Percentiles rank a stretch among this genome's conserved stretches.
Conservation (phyloP, 2,329 filamentous ascomycete species). For the Pestalotiopsis sp. region DNA sequence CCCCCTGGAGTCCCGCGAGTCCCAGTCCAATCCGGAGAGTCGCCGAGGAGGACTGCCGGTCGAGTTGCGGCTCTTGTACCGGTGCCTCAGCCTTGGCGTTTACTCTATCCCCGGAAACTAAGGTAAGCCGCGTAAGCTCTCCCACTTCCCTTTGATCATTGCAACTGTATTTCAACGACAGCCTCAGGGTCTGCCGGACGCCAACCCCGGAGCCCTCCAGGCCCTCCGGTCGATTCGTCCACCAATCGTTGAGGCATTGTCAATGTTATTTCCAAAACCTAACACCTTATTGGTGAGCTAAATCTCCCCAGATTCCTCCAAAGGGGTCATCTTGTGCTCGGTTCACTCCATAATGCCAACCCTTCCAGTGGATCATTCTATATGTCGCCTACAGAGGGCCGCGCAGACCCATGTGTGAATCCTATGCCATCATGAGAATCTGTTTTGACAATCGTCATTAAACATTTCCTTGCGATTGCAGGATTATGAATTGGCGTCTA, state of each 20-base stretch:
- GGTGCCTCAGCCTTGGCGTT: conserved; percentile 13
- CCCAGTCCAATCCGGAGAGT: conserved; percentile 1
- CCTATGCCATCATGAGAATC: conserved; percentile 3
- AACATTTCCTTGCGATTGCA: not conserved
- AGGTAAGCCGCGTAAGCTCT: conserved; percentile 13
- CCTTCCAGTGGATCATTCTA: not conserved
- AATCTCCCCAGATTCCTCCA: not conserved
- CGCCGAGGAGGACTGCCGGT: not conserved
- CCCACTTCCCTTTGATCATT: conserved; percentile 11
- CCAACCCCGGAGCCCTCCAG: not conserved
- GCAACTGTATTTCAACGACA: conserved; percentile 7
- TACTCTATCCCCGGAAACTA: conserved; percentile 3
- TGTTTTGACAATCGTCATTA: conserved; percentile 1
- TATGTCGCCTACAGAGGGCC: not conserved
- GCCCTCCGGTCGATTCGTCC: not conserved
- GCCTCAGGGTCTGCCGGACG: conserved; percentile 1
- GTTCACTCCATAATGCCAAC: not conserved
- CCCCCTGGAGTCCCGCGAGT: not conserved
- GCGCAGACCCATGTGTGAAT: conserved; percentile 4
- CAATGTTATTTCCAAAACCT: not conserved
- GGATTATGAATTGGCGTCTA: not conserved
- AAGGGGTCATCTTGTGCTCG: not conserved
- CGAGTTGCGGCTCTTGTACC: not conserved
- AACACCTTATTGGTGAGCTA: conserved; percentile 1
- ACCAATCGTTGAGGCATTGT: not conserved